phyloP scores from a whole-genome alignment of 1,284 basidiomycete genomes.

The Lentinula novae-zelandiae region DNA sequence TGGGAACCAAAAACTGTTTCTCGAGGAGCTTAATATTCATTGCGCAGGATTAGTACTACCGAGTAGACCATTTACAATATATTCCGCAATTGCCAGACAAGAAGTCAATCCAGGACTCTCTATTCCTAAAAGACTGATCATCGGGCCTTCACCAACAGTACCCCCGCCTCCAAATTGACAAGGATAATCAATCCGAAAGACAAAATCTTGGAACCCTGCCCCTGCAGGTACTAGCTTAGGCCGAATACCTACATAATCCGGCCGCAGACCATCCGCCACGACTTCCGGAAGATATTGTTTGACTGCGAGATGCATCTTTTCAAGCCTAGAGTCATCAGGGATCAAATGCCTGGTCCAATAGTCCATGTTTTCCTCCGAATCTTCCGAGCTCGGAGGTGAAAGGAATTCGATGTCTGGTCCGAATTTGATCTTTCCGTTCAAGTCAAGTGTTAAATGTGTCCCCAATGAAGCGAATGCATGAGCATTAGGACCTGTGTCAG shows the following conservation, averaged over 20 bases:
- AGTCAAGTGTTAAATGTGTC: constrained; percentile 87
- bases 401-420: constrained; percentile 95
- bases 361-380: constrained; percentile 49
- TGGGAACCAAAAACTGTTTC: constrained; percentile 78
- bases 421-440: constrained; percentile 87
- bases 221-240: constrained; percentile 82
- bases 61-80: constrained; percentile 61
- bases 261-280: constrained; percentile 58
- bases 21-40: constrained; percentile 4
- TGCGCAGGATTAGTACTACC: constrained; percentile 2
- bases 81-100: constrained; percentile 71
- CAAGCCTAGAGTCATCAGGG: constrained; percentile 62
- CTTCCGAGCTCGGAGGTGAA: constrained; percentile 40
- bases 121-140: constrained; percentile 77
- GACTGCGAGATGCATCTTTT: constrained; percentile 67
- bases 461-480: constrained; percentile 79
- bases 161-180: constrained; percentile 24
- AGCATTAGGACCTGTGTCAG: constrained; percentile 51
- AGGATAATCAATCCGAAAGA: constrained; percentile 55
- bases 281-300: constrained; percentile 76
- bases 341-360: constrained; percentile 76
- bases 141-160: constrained; percentile 31
- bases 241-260: constrained; percentile 91
- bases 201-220: constrained; percentile 80
- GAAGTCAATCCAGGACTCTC: constrained; percentile 78